phyloP scores from a whole-genome alignment of 1,284 basidiomycete species.

The Agaricales sp. region DNA sequence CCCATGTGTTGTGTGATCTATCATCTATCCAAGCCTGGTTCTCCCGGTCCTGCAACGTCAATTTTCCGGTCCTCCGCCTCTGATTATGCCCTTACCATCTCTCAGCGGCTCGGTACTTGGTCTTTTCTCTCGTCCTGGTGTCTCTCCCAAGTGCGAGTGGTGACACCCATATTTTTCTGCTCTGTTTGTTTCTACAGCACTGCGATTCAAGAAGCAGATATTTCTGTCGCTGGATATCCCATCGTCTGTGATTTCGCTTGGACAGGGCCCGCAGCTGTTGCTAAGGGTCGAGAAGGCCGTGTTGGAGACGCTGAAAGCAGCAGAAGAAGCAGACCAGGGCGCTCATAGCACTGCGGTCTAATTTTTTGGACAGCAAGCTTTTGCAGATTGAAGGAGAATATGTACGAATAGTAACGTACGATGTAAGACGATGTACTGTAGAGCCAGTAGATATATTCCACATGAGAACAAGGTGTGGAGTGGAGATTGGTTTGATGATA shows the following conservation, averaged over 20 bases:
- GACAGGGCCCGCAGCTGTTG: conserved; percentile 34
- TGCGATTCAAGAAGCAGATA: conserved; percentile 52
- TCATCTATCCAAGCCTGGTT: conserved; percentile 21
- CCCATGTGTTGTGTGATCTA: background rate
- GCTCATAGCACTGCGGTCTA: too few relatives aligned
- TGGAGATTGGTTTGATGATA: too few relatives aligned
- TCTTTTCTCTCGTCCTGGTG: too few relatives aligned
- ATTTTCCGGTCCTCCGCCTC: conserved; percentile 56
- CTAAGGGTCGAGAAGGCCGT: conserved; percentile 49
- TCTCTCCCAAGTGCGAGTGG: too few relatives aligned
- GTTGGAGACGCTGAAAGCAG: conserved; percentile 33
- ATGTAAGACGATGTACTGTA: too few relatives aligned
- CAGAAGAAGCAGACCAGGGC: too few relatives aligned
- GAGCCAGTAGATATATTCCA: too few relatives aligned
- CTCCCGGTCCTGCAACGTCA: conserved; percentile 46
- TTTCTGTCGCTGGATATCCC: conserved; percentile 64
- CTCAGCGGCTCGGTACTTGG: conserved; percentile 65
- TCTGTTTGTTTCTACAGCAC: conserved; percentile 30
- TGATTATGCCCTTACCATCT: conserved; percentile 63
- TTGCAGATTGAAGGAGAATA: too few relatives aligned
- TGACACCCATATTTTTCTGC: too few relatives aligned
- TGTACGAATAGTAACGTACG: too few relatives aligned
- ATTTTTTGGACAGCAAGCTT: too few relatives aligned
- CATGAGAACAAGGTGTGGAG: too few relatives aligned
- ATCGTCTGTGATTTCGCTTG: conserved; percentile 28